Conservation (phyloP, 176 grass and related monocot genomes). For the Oryza meyeriana region DNA sequence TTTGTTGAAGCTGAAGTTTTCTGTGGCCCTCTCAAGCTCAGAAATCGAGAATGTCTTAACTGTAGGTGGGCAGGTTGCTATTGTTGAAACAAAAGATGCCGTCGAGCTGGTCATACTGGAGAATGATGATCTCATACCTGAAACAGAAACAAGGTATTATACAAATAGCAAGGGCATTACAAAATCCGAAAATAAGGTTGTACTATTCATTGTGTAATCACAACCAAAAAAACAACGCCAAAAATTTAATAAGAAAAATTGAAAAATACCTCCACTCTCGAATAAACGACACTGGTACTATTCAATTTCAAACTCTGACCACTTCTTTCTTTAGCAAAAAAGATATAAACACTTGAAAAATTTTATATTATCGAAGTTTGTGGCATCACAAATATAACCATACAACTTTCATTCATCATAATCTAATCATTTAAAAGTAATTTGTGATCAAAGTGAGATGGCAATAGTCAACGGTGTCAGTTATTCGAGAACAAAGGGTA, state of each 20-base stretch:
- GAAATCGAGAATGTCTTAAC: conserved; percentile 71
- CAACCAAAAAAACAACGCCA: neutral
- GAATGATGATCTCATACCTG: conserved; percentile 60
- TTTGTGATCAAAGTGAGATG: too few species aligned
- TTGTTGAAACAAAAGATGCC: conserved; percentile 60
- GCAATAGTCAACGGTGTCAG: too few species aligned
- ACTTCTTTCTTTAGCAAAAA: too few species aligned
- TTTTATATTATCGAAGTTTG: too few species aligned
- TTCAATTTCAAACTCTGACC: too few species aligned
- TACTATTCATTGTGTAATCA: neutral
- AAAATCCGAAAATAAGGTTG: neutral
- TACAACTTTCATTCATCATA: too few species aligned
- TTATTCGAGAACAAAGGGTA: too few species aligned
- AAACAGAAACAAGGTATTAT: conserved; percentile 12
- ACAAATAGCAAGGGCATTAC: neutral
- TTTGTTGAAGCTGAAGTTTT: conserved; percentile 64
- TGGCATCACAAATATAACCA: too few species aligned
- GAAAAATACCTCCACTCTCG: neutral
- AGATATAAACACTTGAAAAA: too few species aligned
- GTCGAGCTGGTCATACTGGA: conserved; percentile 61
- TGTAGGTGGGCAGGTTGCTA: conserved; percentile 51
- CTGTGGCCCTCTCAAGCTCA: conserved; percentile 89
- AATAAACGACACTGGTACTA: too few species aligned
- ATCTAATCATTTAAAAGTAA: too few species aligned
- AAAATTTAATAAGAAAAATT: neutral